Conservation (phyloP, 495 filamentous ascomycete species). For the Hypoxylon lienhwacheense region DNA sequence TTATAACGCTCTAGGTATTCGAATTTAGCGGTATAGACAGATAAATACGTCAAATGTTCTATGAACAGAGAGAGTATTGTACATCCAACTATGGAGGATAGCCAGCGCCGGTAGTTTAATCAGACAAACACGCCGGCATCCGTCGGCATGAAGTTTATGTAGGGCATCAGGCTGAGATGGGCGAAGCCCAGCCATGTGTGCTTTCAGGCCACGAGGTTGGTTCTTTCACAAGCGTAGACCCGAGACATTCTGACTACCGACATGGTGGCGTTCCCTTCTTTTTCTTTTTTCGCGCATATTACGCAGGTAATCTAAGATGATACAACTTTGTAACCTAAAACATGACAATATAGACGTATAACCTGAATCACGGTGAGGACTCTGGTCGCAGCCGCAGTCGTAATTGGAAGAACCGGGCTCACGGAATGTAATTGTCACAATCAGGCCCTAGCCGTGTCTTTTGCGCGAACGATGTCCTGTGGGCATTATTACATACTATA, state of each 20-base stretch:
- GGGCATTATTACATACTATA: constrained; percentile 10
- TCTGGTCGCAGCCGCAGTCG: constrained; percentile 8
- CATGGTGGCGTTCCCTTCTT: constrained; percentile 19
- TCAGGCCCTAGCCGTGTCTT: neutral
- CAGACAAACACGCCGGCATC: no score
- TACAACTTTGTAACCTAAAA: constrained; percentile 4
- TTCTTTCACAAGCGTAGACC: constrained; percentile 7
- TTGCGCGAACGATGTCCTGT: constrained; percentile 4
- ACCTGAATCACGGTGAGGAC: constrained; percentile 11
- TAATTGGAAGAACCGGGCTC: neutral
- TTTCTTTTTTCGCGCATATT: constrained; percentile 13
- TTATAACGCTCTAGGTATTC: no score
- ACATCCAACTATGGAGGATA: no score
- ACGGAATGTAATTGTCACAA: constrained; percentile 15
- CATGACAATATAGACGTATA: constrained; percentile 12
- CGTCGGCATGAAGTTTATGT: constrained; percentile 13
- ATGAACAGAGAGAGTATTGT: no score
- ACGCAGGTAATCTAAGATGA: constrained; percentile 10
- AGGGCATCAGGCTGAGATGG: constrained; percentile 9
- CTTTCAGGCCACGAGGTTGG: constrained; percentile 15
- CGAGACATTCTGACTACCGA: constrained; percentile 25
- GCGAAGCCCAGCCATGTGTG: constrained; percentile 6
- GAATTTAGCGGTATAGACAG: no score
- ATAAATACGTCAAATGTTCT: no score
- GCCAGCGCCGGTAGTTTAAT: no score